These are phyloP conservation scores for Fusarium drepaniforme DNA, from an alignment of 2,329 filamentous ascomycete species.

Conservation along the genomic window DNA sequence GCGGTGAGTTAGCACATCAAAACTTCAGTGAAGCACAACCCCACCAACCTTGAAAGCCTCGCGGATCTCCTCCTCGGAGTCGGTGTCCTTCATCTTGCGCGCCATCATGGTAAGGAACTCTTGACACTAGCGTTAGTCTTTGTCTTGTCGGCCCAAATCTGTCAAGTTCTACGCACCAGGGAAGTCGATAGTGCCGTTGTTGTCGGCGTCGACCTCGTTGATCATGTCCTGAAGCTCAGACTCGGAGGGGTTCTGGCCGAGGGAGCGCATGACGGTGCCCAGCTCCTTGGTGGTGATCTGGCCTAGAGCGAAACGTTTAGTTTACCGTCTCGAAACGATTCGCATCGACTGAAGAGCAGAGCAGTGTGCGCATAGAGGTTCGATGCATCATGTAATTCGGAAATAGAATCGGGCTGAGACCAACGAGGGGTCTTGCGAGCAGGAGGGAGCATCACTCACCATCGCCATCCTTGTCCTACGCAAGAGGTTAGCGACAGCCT, in stretches of 20 bases:
- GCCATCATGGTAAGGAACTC: constrained; percentile 96
- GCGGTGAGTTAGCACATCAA: not conserved
- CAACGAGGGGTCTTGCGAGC: constrained; percentile 23
- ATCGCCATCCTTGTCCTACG: constrained; percentile 90
- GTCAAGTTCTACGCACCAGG: constrained; percentile 71
- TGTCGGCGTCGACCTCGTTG: constrained; percentile 92
- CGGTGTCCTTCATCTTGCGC: constrained; percentile 93
- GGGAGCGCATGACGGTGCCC: constrained; percentile 90
- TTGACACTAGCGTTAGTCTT: constrained; percentile 52
- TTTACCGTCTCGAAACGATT: constrained; percentile 19
- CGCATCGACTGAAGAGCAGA: constrained; percentile 12
- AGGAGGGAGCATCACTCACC: constrained; percentile 69
- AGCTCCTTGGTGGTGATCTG: constrained; percentile 94
- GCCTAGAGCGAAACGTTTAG: constrained; percentile 62
- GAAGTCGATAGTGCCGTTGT: constrained; percentile 93
- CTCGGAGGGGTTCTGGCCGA: constrained; percentile 91
- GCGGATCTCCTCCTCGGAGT: constrained; percentile 91
- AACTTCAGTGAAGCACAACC: not conserved
- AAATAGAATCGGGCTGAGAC: constrained; percentile 20
- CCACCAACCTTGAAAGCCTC: constrained; percentile 83
- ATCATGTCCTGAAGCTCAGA: constrained; percentile 95
- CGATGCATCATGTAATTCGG: constrained; percentile 18
- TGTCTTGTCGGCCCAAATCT: not conserved
- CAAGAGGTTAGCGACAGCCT: constrained; percentile 42
- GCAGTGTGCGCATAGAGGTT: not conserved